A percentile compares a stretch with the other conserved stretches of the same genome.
Evolutionary conservation across 495 filamentous ascomycete species (phyloP).

Genomic region (Cercophora samala): DNA sequence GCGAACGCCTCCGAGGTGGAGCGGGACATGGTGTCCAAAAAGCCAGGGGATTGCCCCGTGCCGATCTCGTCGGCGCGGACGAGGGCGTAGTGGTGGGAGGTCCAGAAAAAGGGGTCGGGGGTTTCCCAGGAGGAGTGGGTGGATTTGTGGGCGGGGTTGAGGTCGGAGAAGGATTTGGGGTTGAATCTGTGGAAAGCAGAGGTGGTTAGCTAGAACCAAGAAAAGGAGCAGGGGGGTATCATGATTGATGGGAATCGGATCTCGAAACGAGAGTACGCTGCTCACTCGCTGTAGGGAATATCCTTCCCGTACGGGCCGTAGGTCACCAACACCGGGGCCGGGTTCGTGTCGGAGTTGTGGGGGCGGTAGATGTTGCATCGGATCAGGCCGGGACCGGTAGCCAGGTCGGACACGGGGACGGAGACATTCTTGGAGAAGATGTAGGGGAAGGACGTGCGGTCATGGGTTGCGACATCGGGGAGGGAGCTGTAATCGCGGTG

Average conservation of each 20-base stretch:
- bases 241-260: neutral
- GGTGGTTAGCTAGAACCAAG: neutral
- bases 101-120: conserved; percentile 62
- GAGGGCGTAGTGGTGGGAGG: conserved; percentile 56
- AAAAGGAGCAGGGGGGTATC: neutral
- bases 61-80: conserved; percentile 61
- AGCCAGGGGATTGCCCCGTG: conserved; percentile 55
- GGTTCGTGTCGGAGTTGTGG: conserved; percentile 21
- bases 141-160: conserved; percentile 46
- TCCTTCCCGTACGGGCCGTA: conserved; percentile 68
- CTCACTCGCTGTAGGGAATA: conserved; percentile 43
- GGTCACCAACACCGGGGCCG: conserved; percentile 50
- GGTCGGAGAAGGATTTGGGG: conserved; percentile 38
- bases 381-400: conserved; percentile 10
- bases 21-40: conserved; percentile 58
- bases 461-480: neutral
- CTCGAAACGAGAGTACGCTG: too few relatives aligned
- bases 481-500: neutral
- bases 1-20: conserved; percentile 58
- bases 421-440: conserved; percentile 41
- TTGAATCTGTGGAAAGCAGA: conserved; percentile 38
- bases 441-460: conserved; percentile 7
- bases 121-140: conserved; percentile 64
- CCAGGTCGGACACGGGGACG: conserved; percentile 22
- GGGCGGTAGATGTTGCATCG: conserved; percentile 25